These are phyloP conservation scores for Setaria italica DNA, from an alignment of 202 grass and related monocot species.

Conservation along the genomic window DNA sequence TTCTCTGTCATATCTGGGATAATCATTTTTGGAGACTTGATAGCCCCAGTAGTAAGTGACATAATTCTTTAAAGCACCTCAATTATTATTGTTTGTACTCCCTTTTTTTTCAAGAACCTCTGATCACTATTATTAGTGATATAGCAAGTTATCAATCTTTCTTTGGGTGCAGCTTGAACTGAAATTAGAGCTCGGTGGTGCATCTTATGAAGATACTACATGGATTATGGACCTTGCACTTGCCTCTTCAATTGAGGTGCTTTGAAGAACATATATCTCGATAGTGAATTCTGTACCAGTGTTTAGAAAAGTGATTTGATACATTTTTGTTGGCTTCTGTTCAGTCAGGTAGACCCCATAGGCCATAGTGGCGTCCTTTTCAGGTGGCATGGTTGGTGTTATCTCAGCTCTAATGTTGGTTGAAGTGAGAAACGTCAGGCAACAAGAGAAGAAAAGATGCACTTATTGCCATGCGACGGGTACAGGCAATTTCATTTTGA, in stretches of 20 bases:
- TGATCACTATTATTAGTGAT: background rate
- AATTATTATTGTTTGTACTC: too few relatives aligned
- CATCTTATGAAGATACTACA: conserved; percentile 89
- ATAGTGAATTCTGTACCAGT: conserved; percentile 7
- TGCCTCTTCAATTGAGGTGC: conserved; percentile 92
- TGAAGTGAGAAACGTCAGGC: conserved; percentile 53
- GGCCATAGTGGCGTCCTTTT: conserved; percentile 68
- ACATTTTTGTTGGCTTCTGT: conserved; percentile 12
- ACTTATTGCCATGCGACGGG: too few relatives aligned
- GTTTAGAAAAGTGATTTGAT: conserved; percentile 2
- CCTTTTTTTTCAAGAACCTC: background rate
- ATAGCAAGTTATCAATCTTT: conserved; percentile 9
- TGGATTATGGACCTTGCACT: conserved; percentile 61
- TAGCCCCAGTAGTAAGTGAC: too few relatives aligned
- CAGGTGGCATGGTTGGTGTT: conserved; percentile 85
- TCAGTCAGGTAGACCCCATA: conserved; percentile 90
- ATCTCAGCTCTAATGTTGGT: conserved; percentile 67
- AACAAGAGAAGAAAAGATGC: too few relatives aligned
- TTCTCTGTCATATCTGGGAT: too few relatives aligned
- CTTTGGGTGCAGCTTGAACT: conserved; percentile 75
- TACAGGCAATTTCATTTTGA: too few relatives aligned
- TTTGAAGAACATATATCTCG: background rate
- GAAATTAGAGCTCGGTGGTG: conserved; percentile 86
- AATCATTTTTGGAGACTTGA: too few relatives aligned
- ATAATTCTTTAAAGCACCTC: background rate